These are phyloP conservation scores for Picea mariana DNA, from an alignment of 83 land plant species.

Conservation along the genomic window DNA sequence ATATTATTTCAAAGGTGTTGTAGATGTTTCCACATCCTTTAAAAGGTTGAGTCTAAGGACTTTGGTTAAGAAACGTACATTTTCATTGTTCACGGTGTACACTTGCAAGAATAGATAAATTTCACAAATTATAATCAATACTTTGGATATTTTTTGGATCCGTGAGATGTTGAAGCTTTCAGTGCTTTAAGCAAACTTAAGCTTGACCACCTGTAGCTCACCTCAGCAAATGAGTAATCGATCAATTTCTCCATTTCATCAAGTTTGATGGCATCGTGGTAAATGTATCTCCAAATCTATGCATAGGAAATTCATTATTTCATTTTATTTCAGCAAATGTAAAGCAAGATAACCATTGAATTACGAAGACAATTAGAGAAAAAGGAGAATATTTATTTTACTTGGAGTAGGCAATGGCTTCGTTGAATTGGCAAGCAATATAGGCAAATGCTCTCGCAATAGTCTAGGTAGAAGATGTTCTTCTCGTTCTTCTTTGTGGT, in stretches of 20 bases:
- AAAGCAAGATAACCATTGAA: not conserved
- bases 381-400: not conserved
- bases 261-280: no score
- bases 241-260: no score
- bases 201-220: no score
- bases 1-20: slow-evolving; percentile 57
- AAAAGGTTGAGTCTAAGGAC: slow-evolving; percentile 51
- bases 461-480: slow-evolving; percentile 65
- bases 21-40: slow-evolving; percentile 51
- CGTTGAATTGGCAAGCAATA: slow-evolving; percentile 46
- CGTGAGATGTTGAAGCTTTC: no score
- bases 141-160: no score
- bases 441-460: slow-evolving; percentile 56
- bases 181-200: no score
- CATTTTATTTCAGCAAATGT: not conserved
- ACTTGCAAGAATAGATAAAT: slow-evolving; percentile 28
- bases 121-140: no score
- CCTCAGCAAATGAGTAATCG: no score
- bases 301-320: not conserved
- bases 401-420: slow-evolving; percentile 21
- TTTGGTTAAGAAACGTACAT: slow-evolving; percentile 63
- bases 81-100: slow-evolving; percentile 63
- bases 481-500: slow-evolving; percentile 58
- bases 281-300: not conserved
- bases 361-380: not conserved